Evolutionary conservation across 768 basidiomycete genomes (phyloP), one percentile per base, ranked within the genome.

Genomic region (Coprinopsis cinerea): DNA sequence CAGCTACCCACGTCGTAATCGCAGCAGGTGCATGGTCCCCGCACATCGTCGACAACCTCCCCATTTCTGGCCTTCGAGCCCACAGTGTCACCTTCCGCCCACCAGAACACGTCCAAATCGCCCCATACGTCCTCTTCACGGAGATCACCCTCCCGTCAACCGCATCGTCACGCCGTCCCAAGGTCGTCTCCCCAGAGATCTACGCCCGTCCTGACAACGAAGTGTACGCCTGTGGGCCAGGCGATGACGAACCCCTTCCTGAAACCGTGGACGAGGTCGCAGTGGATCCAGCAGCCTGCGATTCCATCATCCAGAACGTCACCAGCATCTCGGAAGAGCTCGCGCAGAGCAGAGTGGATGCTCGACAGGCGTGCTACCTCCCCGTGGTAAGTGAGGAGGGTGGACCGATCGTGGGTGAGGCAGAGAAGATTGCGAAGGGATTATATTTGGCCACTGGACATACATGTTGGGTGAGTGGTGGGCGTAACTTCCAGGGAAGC

Each of bases 1-100:
- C 72, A 0, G 83, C 85, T 14, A 84, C 85, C 9, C 74, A 84
- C 48, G 78, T 92, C 53, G 70, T 95, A 34, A 64, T 96, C 44
- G 77, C 83, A 34, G 88, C 88, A n/a, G 92, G 92, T 22, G 86
- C 89, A 14, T 96, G 92, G 92, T 88, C 89, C 0, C 73, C 88
- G 6, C 59, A 60, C 7, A 61, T 94, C 50, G 45, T 85, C 26
- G 69, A 76, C 7, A 53, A 65, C 17, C 71, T 88, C 24, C 82
- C 83, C 14, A 74, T 88, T 55, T 59, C 68, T n/a, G 75, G 74
- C 36, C 81, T 75, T 4, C 82, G 87, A 47, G 85, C 84, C 0
- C 87, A 89, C 63, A 87, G 85, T 58, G 75, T 90, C 59, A 79
- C 78, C 6, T 78, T 88, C 54, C 77, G 67, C 13, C 77, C 83